A percentile compares a stretch with the other conserved stretches of the same genome.
phyloP scores from a whole-genome alignment of 2,329 filamentous ascomycete species.

The Trichoderma cornu-damae region DNA sequence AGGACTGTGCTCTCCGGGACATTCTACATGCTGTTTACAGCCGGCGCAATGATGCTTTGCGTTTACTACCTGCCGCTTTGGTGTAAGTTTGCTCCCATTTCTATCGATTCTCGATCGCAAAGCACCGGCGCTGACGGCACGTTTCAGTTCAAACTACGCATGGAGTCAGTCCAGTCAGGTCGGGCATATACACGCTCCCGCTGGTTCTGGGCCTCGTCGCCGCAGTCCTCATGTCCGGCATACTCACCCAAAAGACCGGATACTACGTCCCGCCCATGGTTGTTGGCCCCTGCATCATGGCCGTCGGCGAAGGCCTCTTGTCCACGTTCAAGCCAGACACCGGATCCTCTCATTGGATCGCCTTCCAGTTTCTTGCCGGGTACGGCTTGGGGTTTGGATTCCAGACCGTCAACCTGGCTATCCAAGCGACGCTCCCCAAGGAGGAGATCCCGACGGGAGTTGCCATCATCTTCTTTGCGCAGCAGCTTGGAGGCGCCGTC shows the following conservation, averaged over 20 bases:
- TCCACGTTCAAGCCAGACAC: conserved; percentile 49
- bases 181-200: conserved; percentile 53
- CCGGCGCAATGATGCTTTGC: conserved; percentile 49
- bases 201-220: conserved; percentile 52
- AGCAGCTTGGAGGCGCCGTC: conserved; percentile 55
- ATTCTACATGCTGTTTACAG: conserved; percentile 43
- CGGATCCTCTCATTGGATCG: conserved; percentile 51
- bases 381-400: conserved; percentile 56
- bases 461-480: conserved; percentile 52
- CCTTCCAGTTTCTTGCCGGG: conserved; percentile 54
- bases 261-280: conserved; percentile 58
- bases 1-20: conserved; percentile 49
- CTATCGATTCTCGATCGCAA: too few species aligned
- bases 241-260: conserved; percentile 47
- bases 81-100: conserved; percentile 37
- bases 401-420: conserved; percentile 52
- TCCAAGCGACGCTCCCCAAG: conserved; percentile 48
- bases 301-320: conserved; percentile 52
- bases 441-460: conserved; percentile 52
- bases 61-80: conserved; percentile 52
- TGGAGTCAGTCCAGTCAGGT: conserved; percentile 47
- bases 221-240: conserved; percentile 46
- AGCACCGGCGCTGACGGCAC: conserved; percentile 22
- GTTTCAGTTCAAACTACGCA: conserved; percentile 51
- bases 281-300: conserved; percentile 44